Conservation (phyloP, 169 alveolate genomes). For the Eimeria tenella region DNA sequence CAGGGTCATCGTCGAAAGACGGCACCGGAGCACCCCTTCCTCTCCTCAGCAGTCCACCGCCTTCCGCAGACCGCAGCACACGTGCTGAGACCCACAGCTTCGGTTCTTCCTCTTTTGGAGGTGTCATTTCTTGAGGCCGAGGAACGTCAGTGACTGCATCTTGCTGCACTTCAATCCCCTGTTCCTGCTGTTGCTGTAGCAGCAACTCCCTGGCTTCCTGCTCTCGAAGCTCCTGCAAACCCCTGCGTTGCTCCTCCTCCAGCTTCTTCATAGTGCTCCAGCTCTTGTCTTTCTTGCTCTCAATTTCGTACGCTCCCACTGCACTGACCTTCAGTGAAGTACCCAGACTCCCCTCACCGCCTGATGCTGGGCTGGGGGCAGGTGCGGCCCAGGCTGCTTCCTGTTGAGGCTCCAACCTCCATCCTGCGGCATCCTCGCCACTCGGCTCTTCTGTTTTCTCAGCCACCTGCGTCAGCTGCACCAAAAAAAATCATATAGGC, state of each 20-base stretch:
- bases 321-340: constrained; percentile 54
- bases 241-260: constrained; percentile 65
- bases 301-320: constrained; percentile 58
- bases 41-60: constrained; percentile 21
- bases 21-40: constrained; percentile 45
- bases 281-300: constrained; percentile 61
- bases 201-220: constrained; percentile 64
- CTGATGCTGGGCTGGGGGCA: constrained; percentile 22
- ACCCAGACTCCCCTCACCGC: constrained; percentile 42
- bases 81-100: constrained; percentile 36
- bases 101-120: constrained; percentile 13
- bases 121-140: background rate
- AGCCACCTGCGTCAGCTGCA: constrained; percentile 60
- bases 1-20: constrained; percentile 54
- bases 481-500: background rate
- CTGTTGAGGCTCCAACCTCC: constrained; percentile 53
- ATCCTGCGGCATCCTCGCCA: constrained; percentile 16
- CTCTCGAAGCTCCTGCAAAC: constrained; percentile 63
- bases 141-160: background rate
- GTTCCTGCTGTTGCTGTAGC: constrained; percentile 61
- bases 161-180: constrained; percentile 10
- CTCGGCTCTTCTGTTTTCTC: constrained; percentile 58
- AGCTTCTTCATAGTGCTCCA: constrained; percentile 62
- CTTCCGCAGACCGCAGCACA: constrained; percentile 10
- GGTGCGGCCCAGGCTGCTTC: constrained; percentile 11